Percentiles rank a stretch among this genome's conserved stretches.
phyloP scores from a whole-genome alignment of 305 asterid genomes.

The Andrographis paniculata region DNA sequence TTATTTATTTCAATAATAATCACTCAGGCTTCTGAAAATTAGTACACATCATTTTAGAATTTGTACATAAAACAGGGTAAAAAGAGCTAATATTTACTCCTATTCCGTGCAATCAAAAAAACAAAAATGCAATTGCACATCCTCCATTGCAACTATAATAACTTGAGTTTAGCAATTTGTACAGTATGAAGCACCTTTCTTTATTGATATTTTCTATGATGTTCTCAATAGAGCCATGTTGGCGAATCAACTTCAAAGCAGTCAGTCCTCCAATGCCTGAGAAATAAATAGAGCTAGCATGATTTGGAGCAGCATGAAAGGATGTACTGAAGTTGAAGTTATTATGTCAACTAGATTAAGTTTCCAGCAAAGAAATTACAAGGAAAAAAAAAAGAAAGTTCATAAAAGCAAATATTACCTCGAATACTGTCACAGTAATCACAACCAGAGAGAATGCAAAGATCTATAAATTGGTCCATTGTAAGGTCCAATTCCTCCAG shows the following conservation, averaged over 20 bases:
- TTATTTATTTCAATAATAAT: too few relatives aligned
- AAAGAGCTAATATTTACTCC: too few relatives aligned
- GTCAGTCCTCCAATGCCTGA: constrained; percentile 82
- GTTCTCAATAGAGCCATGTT: constrained; percentile 83
- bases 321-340: background rate
- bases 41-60: too few relatives aligned
- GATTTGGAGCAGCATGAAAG: background rate
- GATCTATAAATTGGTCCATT: constrained; percentile 96
- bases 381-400: background rate
- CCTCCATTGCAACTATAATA: too few relatives aligned
- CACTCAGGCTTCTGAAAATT: too few relatives aligned
- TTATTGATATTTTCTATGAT: constrained; percentile 79
- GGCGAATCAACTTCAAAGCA: constrained; percentile 90
- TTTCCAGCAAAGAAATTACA: too few relatives aligned
- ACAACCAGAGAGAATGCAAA: constrained; percentile 96
- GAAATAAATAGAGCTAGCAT: constrained; percentile 18
- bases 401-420: constrained; percentile 28
- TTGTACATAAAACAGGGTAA: too few relatives aligned
- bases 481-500: constrained; percentile 78
- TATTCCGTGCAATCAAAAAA: too few relatives aligned
- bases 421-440: constrained; percentile 86
- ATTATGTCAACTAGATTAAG: too few relatives aligned
- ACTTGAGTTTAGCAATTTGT: too few relatives aligned
- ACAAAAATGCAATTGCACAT: too few relatives aligned
- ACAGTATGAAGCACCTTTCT: constrained; percentile 94